Evolutionary conservation across 2,329 filamentous ascomycete genomes (phyloP), one percentile per base, ranked within the genome.

Genomic region (Aspergillus hortae): DNA sequence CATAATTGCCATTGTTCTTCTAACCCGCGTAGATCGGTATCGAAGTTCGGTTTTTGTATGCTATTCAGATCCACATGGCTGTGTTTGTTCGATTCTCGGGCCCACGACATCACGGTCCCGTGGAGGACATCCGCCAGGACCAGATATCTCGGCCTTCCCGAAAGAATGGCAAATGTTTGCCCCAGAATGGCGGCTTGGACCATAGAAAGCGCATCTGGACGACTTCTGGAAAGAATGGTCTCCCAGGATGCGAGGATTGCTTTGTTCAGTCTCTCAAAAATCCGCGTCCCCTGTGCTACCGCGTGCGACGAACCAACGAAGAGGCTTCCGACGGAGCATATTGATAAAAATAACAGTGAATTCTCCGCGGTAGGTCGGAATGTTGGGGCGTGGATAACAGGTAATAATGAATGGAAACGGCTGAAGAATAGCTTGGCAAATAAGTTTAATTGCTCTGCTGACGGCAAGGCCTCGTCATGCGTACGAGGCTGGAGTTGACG

Each of bases 261-360:
- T 48, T 61, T 58, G 12, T 65, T 62, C 15, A 70, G 49, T 19
- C 63, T 49, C 44, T 69, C 65, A 46, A 68, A 69, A 6, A 69
- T 57, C 12, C 60, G 54, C 4, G 57, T 53, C 0, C 66, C 64
- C 44, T 67, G 65, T 2, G 58, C 51, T 12, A 61, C 42, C 5
- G 67, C 70, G 48, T 57, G 49, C 0, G 64, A 52, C 0, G 66
- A 68, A 6, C 70, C 70, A 1, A 68, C 58, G 30, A 72, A 71
- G 1, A 72, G 59, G 32, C 67, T 67, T 1, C 70, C 70, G 2
- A 72, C 54, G 0, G 70, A 72, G 49, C 70, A 73, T 12, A 73
- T 67, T 0, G 69, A 72, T 32, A 72, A 44, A 2, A 72, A 59
- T 1, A 73, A 52, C 19, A 69, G 55, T 6, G 67, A 66, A 14